Base-by-base conservation (phyloP, 768 basidiomycete genomes). In the Cubamyces sp. region DNA sequence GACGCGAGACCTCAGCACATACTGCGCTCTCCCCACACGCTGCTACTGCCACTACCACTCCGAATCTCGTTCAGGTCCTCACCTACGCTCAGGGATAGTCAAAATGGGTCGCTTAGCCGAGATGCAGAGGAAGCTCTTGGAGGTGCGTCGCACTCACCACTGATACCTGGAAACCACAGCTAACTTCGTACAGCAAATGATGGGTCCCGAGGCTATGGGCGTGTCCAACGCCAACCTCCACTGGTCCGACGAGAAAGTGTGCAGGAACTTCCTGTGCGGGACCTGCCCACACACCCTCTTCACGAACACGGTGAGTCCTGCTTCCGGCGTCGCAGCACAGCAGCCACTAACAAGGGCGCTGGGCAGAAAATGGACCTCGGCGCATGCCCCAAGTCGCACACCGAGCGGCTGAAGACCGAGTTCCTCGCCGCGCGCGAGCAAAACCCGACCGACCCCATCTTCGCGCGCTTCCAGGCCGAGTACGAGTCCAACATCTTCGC, bases 141-240 rank as follows among this genome's bases (percentile, higher is more conserved):
- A 85, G 77, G 84, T 82, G 39, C 15, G 76, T 71, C 14, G 3
- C 37, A 15, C 28, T 55, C 26, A 12, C 18, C 30, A 28, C 43
- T 41, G 1, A 16, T 46, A 8, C 42, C 50, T 72, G 23, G 70
- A 80, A 79, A 75, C 82, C 18, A 41, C 53, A 19, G 2, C 58
- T 57, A 62, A 60, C 45, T 28, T 16, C 41, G 23, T 53, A 62
- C 62, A 65, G 96, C 96, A 97, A 96, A 97, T 96, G 94, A 98
- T 98, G 96, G 96, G 94, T n/a, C 92, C 96, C 48, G 96, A 99
- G 78, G 95, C 97, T 19, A 96, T 99, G 94, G 97, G 97, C 69
- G 88, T 95, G 46, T 87, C 92, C 47, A 94, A 92, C 68, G 88
- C 90, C 66, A 96, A 98, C 77, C 81, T 97, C 62, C 87, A 88